Conservation (phyloP, 176 grass and related monocot species). For the Zoysia pacifica region DNA sequence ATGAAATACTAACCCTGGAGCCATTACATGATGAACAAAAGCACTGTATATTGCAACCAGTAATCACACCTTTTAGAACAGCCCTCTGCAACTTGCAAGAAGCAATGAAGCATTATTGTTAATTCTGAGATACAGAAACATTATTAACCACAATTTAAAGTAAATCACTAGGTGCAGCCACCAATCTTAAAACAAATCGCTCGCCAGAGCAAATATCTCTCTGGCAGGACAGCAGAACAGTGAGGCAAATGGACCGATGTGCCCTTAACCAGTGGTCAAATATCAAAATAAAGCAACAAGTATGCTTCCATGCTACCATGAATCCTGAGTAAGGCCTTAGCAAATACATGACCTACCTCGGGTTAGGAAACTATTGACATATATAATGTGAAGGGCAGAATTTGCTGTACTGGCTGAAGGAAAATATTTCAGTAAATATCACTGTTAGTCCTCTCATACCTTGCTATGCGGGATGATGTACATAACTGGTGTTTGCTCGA, state of each 20-base stretch:
- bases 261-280: neutral
- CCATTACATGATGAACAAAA: slow-evolving; percentile 64
- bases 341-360: neutral
- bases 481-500: slow-evolving; percentile 47
- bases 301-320: neutral
- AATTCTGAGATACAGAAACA: slow-evolving; percentile 4
- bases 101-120: slow-evolving; percentile 30
- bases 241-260: neutral
- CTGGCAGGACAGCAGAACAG: neutral
- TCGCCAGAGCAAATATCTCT: neutral
- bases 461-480: slow-evolving; percentile 56
- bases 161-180: neutral
- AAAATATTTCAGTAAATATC: neutral
- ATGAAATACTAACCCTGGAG: slow-evolving; percentile 53
- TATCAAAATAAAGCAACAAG: slow-evolving; percentile 6
- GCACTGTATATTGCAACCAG: slow-evolving; percentile 62
- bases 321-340: neutral
- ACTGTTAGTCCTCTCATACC: slow-evolving; percentile 24
- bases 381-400: neutral
- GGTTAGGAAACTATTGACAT: neutral
- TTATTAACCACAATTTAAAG: slow-evolving; percentile 10
- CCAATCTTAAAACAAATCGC: slow-evolving; percentile 3
- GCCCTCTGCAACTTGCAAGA: slow-evolving; percentile 54
- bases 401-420: neutral
- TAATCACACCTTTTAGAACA: slow-evolving; percentile 68